These are phyloP conservation scores for Cordyceps cicadae DNA, from an alignment of 2,329 filamentous ascomycete species.

Conservation along the genomic window DNA sequence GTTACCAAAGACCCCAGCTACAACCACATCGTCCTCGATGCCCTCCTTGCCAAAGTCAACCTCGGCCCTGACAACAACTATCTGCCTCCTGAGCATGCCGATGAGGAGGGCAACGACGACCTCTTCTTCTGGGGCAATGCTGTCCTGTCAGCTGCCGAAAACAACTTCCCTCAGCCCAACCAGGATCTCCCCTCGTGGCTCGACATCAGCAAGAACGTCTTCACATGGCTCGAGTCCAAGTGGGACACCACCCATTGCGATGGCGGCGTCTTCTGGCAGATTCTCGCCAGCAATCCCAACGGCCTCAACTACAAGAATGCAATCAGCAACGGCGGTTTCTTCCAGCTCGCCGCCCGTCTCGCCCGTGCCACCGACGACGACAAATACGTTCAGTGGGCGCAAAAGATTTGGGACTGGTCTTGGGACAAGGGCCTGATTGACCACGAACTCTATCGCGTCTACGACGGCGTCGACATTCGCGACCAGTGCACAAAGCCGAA, in stretches of 20 bases:
- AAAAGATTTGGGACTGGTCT: constrained; percentile 60
- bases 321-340: constrained; percentile 74
- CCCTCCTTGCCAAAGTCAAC: constrained; percentile 47
- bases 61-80: constrained; percentile 51
- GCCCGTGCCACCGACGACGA: constrained; percentile 60
- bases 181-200: constrained; percentile 47
- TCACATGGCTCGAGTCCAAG: constrained; percentile 56
- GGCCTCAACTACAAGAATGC: constrained; percentile 69
- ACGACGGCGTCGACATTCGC: constrained; percentile 51
- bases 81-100: constrained; percentile 46
- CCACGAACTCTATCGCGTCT: constrained; percentile 41
- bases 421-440: constrained; percentile 49
- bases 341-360: constrained; percentile 70
- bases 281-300: constrained; percentile 58
- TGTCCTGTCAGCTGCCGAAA: constrained; percentile 56
- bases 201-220: constrained; percentile 56
- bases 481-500: constrained; percentile 47
- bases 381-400: constrained; percentile 59
- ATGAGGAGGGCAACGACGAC: constrained; percentile 60
- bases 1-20: constrained; percentile 56
- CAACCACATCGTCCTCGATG: constrained; percentile 50
- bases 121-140: constrained; percentile 60
- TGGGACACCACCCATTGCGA: constrained; percentile 60
- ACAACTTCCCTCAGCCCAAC: constrained; percentile 48
- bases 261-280: constrained; percentile 69